phyloP scores from a whole-genome alignment of 1,139 yeast genomes.

The Sugiyamaella neomexicana region DNA sequence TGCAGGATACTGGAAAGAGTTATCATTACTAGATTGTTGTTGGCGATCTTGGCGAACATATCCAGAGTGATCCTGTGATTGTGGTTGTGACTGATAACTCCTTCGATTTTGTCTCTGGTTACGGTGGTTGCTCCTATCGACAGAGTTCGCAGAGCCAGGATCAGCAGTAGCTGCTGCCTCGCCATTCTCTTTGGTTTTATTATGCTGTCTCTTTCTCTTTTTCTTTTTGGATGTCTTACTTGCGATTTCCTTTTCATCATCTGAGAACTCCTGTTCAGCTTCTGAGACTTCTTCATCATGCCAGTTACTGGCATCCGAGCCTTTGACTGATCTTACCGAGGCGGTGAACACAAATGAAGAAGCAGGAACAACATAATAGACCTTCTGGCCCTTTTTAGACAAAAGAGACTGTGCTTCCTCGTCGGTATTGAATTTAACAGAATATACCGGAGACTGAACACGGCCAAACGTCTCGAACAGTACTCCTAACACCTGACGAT shows the following conservation, averaged over 20 bases:
- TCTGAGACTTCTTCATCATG: constrained; percentile 93
- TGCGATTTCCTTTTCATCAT: constrained; percentile 74
- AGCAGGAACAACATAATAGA: constrained; percentile 76
- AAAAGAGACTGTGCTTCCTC: constrained; percentile 52
- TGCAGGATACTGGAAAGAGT: background rate
- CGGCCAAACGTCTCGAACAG: constrained; percentile 90
- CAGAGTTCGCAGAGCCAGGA: background rate
- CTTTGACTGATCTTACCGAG: constrained; percentile 65
- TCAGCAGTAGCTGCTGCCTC: constrained; percentile 4
- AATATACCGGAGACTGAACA: constrained; percentile 76
- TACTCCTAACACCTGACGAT: constrained; percentile 72
- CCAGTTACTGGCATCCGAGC: constrained; percentile 92
- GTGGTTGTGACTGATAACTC: background rate
- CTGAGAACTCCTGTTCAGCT: constrained; percentile 93
- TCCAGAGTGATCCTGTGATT: background rate
- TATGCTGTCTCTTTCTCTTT: constrained; percentile 40
- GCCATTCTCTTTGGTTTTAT: constrained; percentile 18
- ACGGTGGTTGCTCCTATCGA: background rate
- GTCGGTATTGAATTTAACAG: constrained; percentile 63
- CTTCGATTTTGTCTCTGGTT: background rate
- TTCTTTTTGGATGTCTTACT: constrained; percentile 61
- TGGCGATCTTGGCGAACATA: background rate
- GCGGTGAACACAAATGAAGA: constrained; percentile 80
- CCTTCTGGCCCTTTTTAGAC: constrained; percentile 55
- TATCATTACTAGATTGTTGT: background rate